Percentiles rank a stretch among this genome's conserved stretches.
phyloP scores from a whole-genome alignment of 345 rosid species.

The Citrus cavaleriei region DNA sequence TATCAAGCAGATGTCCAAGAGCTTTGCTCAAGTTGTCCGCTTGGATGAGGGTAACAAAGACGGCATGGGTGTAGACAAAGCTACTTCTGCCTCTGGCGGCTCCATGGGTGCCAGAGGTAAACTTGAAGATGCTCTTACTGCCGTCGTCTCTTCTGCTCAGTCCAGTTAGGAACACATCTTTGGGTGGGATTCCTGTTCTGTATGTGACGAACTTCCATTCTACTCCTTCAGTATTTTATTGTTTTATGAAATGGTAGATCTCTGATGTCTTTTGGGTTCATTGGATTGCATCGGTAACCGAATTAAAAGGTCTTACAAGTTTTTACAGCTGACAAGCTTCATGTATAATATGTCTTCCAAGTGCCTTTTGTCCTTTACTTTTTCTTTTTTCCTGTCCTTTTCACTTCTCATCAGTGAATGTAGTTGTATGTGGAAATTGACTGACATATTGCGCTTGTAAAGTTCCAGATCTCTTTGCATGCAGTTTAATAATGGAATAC shows the following conservation, averaged over 20 bases:
- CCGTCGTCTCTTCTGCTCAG: slow-evolving; percentile 38
- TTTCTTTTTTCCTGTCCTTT: slow-evolving; percentile 2
- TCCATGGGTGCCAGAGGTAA: slow-evolving; percentile 30
- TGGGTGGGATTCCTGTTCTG: slow-evolving; percentile 13
- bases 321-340: slow-evolving; percentile 31
- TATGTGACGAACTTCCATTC: slow-evolving; percentile 9
- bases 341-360: slow-evolving; percentile 43
- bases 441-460: slow-evolving; percentile 42
- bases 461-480: slow-evolving; percentile 39
- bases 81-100: slow-evolving; percentile 32
- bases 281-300: slow-evolving; percentile 13
- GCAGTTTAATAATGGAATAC: slow-evolving; percentile 34
- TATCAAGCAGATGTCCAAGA: slow-evolving; percentile 79
- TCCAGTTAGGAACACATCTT: slow-evolving; percentile 42
- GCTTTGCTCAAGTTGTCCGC: slow-evolving; percentile 71
- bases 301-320: slow-evolving; percentile 29
- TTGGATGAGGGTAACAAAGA: slow-evolving; percentile 65
- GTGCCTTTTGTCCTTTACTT: slow-evolving; percentile 18
- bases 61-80: slow-evolving; percentile 22
- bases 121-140: slow-evolving; percentile 35
- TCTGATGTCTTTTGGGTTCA: slow-evolving; percentile 17
- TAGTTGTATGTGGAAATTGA: slow-evolving; percentile 17
- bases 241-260: slow-evolving; percentile 22
- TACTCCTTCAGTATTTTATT: slow-evolving; percentile 4
- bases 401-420: slow-evolving; percentile 19